Base-by-base conservation (phyloP, 805 yeast species). In the Metschnikowia hibisci region DNA sequence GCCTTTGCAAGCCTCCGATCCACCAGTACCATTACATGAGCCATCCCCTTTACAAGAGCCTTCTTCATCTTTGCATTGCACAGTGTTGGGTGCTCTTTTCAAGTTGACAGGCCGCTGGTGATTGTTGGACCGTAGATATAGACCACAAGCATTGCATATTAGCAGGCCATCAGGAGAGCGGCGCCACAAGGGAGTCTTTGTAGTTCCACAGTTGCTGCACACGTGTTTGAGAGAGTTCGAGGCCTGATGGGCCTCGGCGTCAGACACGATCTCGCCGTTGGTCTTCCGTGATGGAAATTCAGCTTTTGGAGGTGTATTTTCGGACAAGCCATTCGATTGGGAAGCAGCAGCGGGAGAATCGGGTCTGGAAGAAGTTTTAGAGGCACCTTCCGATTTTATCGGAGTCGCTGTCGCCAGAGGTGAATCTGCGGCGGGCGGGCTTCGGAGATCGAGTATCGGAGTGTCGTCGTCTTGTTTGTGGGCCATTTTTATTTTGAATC, bases 1-100 rank as follows among this genome's bases (percentile, higher is more conserved):
- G 2, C 90, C 89, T 49, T 78, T 72, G 61, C 96, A 87, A 3
- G 87, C 87, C 5, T 73, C 73, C 2, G 88, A 64, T 1, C 96
- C 96, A 5, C 96, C 96, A 3, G 90, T 86, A 3, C 96, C 96
- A 55, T 87, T 86, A 61, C 96, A 87, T 46, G 80, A 73, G 4
- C 95, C 89, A 51, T 81, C 82, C 2, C 90, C 90, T 28, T 80
- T 76, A 53, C 90, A 84, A 4, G 82, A 70, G 2, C 88, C 89
- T 31, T 58, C 66, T 23, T 67, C 64, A n/a, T 51, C 58, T 31
- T 64, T 60, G n/a, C 77, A 55, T 4, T 71, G 53, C 1, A 78
- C 71, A 14, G 75, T 65, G 47, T 69, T 73, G 4, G 81, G 81
- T 0, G 81, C 80, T 38, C 81, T 67, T 53, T 81, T 81, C 53